Conservation (phyloP, 192 early-diverging fungal genomes). For the Pecoramyces ruminantium region DNA sequence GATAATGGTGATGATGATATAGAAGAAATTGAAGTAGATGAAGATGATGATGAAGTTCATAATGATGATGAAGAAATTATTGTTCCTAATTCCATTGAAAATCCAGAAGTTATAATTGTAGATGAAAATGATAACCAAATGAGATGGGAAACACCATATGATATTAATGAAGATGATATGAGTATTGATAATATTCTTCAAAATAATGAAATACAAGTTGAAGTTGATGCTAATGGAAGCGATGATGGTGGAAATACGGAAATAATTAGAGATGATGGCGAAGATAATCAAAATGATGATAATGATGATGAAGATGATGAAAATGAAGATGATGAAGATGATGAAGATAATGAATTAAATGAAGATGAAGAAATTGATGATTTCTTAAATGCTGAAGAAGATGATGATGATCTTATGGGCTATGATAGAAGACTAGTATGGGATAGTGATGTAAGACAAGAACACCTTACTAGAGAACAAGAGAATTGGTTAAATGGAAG, state of each 20-base stretch:
- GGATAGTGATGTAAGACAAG: conserved; percentile 7
- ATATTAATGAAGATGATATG: conserved; percentile 7
- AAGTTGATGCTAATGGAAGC: conserved; percentile 13
- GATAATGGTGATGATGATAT: neutral
- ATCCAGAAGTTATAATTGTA: conserved; percentile 7
- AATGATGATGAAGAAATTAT: conserved; percentile 24
- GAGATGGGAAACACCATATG: neutral
- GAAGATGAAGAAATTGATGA: conserved; percentile 25
- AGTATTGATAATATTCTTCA: conserved; percentile 18
- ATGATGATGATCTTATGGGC: conserved; percentile 22
- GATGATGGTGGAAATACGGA: conserved; percentile 2
- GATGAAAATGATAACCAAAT: conserved; percentile 5
- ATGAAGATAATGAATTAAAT: conserved; percentile 28
- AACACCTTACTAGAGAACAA: conserved; percentile 10
- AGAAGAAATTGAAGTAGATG: neutral
- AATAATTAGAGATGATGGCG: neutral
- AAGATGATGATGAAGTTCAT: conserved; percentile 26
- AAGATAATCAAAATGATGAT: conserved; percentile 23
- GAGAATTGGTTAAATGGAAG: conserved; percentile 15
- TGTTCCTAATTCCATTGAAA: conserved; percentile 21
- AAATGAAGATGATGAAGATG: conserved; percentile 32
- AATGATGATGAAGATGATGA: conserved; percentile 30
- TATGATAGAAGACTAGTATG: conserved; percentile 27
- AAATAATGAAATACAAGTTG: conserved; percentile 19
- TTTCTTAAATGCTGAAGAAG: conserved; percentile 18